Evolutionary conservation across 1,139 yeast genomes (phyloP), one percentile per base, ranked within the genome.

Genomic region (Kodamaea suecica): DNA sequence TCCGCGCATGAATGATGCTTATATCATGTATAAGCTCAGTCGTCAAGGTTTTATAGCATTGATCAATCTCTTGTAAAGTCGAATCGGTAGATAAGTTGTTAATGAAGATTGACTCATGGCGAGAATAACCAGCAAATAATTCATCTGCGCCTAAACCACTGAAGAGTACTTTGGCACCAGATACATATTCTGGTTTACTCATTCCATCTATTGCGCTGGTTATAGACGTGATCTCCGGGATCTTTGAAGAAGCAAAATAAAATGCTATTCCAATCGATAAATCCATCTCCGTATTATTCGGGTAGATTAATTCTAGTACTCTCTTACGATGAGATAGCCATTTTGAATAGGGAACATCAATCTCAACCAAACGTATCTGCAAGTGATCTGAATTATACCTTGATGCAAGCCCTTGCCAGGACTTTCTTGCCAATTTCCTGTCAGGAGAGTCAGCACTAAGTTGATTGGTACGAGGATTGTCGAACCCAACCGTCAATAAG

Each of bases 141-240:
- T 92, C 98, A 59, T 92, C 99, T 0, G 98, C 98, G 1, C 99
- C 99, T n/a, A 92, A 67, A 0, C 99, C 98, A 39, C 95, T 85
- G 28, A 94, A 66, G 8, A 90, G 59, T 0, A 90, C 95, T 44
- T 79, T 77, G 8, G 87, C 76, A 6, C 59, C 54, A 11, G 90
- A 75, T 3, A 52, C 46, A 46, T 76, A 80, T 3, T 49, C 38
- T 1, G 31, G 35, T 2, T 23, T 31, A 3, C 20, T 13, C 1
- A 16, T 33, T 4, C 43, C 23, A 33, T 45, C 31, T n/a, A 11
- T 5, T 12, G 28, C 7, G 12, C 8, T n/a, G 2, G 24, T 11
- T 17, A 37, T 23, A 4, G 29, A 23, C 2, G 45, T 37, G 11
- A 38, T 34, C 9, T 32, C 31, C 3, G 37, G 35, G n/a, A 41